Percentiles rank a stretch among this genome's conserved stretches.
These are phyloP conservation scores for Arthrobotrys pseudoclavata DNA, from an alignment of 2,329 filamentous ascomycete species.

Conservation along the genomic window DNA sequence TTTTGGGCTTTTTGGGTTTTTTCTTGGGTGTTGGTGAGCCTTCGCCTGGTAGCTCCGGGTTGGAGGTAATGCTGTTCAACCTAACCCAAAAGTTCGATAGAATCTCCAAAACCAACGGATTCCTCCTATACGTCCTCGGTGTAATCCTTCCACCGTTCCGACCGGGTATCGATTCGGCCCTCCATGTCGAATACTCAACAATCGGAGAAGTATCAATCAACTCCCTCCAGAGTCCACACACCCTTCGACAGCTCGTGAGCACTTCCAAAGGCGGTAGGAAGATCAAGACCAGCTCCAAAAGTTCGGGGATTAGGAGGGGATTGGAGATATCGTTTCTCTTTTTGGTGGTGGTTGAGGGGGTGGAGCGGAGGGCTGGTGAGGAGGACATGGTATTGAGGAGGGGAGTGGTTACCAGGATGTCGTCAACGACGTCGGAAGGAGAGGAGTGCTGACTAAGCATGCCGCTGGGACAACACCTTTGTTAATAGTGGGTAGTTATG, in stretches of 20 bases:
- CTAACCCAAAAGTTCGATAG: conserved; percentile 29
- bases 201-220: conserved; percentile 36
- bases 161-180: conserved; percentile 10
- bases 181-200: conserved; percentile 36
- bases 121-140: conserved; percentile 4
- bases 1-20: not conserved
- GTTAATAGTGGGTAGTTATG: no score
- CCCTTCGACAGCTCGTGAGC: conserved; percentile 30
- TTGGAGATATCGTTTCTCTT: not conserved
- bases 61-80: conserved; percentile 8
- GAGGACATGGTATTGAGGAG: no score
- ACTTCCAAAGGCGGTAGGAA: conserved; percentile 30
- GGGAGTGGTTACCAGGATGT: no score
- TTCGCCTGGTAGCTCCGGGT: no score
- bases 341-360: no score
- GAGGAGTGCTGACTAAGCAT: no score
- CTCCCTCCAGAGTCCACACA: conserved; percentile 37
- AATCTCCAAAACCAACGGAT: conserved; percentile 15
- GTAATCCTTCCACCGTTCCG: conserved; percentile 15
- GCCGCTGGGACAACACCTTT: no score
- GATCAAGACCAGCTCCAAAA: conserved; percentile 31
- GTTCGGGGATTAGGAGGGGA: conserved; percentile 37
- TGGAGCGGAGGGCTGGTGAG: no score
- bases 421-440: not conserved
- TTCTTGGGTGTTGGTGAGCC: not conserved